Evolutionary conservation across 73 alveolate species (phyloP).

Genomic region (Tetrahymena thermophila): DNA sequence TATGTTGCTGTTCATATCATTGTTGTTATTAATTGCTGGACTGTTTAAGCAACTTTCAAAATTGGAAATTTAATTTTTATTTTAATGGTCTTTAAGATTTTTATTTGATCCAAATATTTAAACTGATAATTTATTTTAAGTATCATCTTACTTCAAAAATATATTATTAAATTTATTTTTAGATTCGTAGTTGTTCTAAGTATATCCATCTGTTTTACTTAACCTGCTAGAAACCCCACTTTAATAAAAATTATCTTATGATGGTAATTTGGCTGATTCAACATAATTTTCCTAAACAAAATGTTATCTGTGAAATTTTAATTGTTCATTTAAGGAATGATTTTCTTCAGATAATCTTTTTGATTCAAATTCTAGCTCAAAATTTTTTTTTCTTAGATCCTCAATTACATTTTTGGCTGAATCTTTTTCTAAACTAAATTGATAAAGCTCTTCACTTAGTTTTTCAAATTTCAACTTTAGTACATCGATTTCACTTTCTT

Average conservation of each 20-base stretch:
- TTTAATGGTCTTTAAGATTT: neutral
- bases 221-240: neutral
- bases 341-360: neutral
- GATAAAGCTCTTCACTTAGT: neutral
- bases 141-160: too few relatives aligned
- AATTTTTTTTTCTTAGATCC: neutral
- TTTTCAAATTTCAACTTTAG: neutral
- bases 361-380: neutral
- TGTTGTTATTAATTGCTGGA: neutral
- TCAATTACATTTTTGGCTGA: neutral
- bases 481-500: neutral
- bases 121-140: too few relatives aligned
- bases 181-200: neutral
- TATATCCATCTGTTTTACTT: neutral
- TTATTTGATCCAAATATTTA: too few relatives aligned
- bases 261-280: neutral
- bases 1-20: neutral
- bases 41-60: neutral
- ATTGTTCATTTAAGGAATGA: neutral
- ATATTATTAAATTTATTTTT: too few relatives aligned
- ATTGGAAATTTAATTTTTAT: neutral
- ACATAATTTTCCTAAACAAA: neutral
- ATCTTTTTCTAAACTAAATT: neutral
- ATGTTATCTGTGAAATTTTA: neutral
- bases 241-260: neutral